Evolutionary conservation across 441 rosid genomes (phyloP).

Genomic region (Bruguiera hainesii): DNA sequence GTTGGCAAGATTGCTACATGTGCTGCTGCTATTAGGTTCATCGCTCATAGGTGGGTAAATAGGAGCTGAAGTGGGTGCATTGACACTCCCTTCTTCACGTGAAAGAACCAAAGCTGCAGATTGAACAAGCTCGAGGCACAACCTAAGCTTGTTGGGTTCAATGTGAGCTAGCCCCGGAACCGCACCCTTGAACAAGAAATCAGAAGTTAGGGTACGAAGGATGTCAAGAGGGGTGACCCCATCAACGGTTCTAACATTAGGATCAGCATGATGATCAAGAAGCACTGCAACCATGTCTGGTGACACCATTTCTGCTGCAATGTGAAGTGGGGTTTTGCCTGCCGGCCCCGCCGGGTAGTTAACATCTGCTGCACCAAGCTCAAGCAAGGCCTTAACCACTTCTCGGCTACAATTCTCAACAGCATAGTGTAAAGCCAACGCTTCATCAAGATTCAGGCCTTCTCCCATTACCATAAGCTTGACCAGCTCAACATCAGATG

Average conservation of each 20-base stretch:
- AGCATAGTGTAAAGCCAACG: slow-evolving; percentile 89
- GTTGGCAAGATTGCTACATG: slow-evolving; percentile 41
- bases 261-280: slow-evolving; percentile 95
- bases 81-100: slow-evolving; percentile 74
- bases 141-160: slow-evolving; percentile 92
- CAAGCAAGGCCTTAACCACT: slow-evolving; percentile 92
- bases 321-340: slow-evolving; percentile 85
- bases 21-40: slow-evolving; percentile 57
- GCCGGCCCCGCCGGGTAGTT: slow-evolving; percentile 90
- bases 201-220: slow-evolving; percentile 92
- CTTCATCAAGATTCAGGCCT: slow-evolving; percentile 90
- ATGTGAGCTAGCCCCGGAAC: slow-evolving; percentile 91
- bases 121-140: slow-evolving; percentile 95
- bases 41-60: slow-evolving; percentile 68
- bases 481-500: slow-evolving; percentile 91
- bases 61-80: slow-evolving; percentile 37
- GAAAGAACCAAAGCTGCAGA: slow-evolving; percentile 95
- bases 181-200: slow-evolving; percentile 98
- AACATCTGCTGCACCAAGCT: slow-evolving; percentile 95
- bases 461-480: slow-evolving; percentile 99
- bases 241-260: slow-evolving; percentile 84
- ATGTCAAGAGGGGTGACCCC: slow-evolving; percentile 92
- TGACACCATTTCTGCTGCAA: slow-evolving; percentile 97
- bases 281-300: slow-evolving; percentile 98
- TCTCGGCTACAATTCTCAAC: slow-evolving; percentile 96